These are phyloP conservation scores for Lactifluus pinguis DNA, from an alignment of 768 basidiomycete genomes.

Conservation along the genomic window DNA sequence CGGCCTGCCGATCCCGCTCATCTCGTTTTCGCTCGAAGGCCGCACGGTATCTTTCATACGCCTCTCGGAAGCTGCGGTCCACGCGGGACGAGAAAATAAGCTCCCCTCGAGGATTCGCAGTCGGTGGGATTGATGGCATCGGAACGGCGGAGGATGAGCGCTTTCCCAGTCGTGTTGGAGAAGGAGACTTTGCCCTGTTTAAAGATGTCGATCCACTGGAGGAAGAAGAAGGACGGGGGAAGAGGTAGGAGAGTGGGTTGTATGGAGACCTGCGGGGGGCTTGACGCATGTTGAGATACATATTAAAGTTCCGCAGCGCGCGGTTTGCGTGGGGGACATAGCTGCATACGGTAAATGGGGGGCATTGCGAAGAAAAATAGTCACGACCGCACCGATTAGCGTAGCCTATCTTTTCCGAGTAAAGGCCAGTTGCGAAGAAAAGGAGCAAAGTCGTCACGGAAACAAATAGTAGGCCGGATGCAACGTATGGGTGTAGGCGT, in stretches of 20 bases:
- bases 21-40: constrained; percentile 76
- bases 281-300: constrained; percentile 91
- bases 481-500: constrained; percentile 61
- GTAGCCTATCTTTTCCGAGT: constrained; percentile 91
- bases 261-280: constrained; percentile 54
- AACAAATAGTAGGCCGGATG: constrained; percentile 76
- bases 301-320: constrained; percentile 86
- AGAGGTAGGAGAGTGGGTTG: constrained; percentile 53
- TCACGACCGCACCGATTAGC: constrained; percentile 75
- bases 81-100: constrained; percentile 92
- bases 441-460: constrained; percentile 83
- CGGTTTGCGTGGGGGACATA: constrained; percentile 96
- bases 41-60: constrained; percentile 85
- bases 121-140: constrained; percentile 80
- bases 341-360: constrained; percentile 34
- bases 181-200: constrained; percentile 32
- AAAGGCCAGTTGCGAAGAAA: constrained; percentile 96
- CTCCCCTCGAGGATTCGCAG: constrained; percentile 87
- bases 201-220: constrained; percentile 25
- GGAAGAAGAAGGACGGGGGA: constrained; percentile 34
- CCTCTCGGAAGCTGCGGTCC: constrained; percentile 71
- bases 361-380: not conserved
- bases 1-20: constrained; percentile 42
- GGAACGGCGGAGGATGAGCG: constrained; percentile 38
- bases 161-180: constrained; percentile 25